Percentiles rank a stretch among this genome's conserved stretches.
phyloP scores from a whole-genome alignment of 2,329 filamentous ascomycete species.

The Cyphellophora europaea region DNA sequence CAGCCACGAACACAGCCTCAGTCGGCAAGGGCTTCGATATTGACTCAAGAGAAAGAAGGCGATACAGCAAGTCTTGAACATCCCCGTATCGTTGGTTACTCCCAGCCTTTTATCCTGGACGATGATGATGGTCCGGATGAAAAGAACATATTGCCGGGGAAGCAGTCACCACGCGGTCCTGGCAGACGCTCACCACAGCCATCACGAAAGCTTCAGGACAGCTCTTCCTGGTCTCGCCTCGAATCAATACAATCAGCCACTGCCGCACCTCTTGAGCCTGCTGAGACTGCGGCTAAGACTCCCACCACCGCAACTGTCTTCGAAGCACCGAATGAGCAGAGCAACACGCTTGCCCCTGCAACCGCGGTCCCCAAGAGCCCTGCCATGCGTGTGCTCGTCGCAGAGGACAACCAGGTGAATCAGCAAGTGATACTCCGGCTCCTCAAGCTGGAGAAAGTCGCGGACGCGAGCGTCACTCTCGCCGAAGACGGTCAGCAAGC shows the following conservation, averaged over 20 bases:
- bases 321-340: background rate
- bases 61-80: slow-evolving; percentile 4
- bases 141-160: no score
- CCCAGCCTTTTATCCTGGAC: slow-evolving; percentile 51
- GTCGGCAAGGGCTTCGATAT: slow-evolving; percentile 4
- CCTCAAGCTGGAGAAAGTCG: slow-evolving; percentile 41
- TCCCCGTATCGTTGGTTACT: slow-evolving; percentile 71
- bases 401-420: slow-evolving; percentile 63
- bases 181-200: background rate
- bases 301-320: background rate
- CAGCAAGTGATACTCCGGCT: slow-evolving; percentile 54
- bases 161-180: background rate
- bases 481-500: slow-evolving; percentile 80
- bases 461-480: slow-evolving; percentile 69
- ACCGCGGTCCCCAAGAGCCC: slow-evolving; percentile 38
- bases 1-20: slow-evolving; percentile 4
- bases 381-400: slow-evolving; percentile 71
- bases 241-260: background rate
- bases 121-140: slow-evolving; percentile 1
- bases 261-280: background rate
- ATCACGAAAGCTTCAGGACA: background rate
- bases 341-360: background rate
- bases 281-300: background rate
- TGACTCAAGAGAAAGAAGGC: slow-evolving; percentile 29
- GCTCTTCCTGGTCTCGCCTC: background rate